phyloP scores from a whole-genome alignment of 495 filamentous ascomycete genomes.

The Peziza echinospora region DNA sequence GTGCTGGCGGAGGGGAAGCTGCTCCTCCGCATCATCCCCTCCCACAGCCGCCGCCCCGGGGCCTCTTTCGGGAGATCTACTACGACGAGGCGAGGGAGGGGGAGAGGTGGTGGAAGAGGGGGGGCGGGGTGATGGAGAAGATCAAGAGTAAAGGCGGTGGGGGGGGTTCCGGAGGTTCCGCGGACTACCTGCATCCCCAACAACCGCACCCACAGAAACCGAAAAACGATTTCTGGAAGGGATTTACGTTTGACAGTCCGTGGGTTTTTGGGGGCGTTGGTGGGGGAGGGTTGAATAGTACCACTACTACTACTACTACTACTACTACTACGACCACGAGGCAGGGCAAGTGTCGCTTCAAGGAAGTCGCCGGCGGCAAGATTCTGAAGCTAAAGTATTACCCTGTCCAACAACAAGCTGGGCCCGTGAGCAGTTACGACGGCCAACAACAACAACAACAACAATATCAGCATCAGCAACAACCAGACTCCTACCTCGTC shows the following conservation, averaged over 20 bases:
- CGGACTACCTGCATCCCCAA: too few species aligned
- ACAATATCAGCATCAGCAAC: constrained; percentile 3
- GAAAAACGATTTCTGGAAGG: constrained; percentile 13
- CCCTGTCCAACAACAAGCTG: neutral
- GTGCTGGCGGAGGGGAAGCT: neutral
- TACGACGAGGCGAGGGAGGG: neutral
- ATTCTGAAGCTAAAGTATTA: constrained; percentile 20
- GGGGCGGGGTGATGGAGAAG: neutral
- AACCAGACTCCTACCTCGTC: constrained; percentile 11
- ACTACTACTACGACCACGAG: too few species aligned
- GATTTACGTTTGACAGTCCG: constrained; percentile 13
- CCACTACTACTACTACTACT: too few species aligned
- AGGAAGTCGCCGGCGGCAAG: constrained; percentile 14
- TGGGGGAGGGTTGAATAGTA: neutral
- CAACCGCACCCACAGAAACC: too few species aligned
- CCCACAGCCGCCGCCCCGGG: too few species aligned
- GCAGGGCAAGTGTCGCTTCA: constrained; percentile 14
- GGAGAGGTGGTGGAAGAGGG: neutral
- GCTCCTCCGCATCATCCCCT: too few species aligned
- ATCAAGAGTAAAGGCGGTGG: neutral
- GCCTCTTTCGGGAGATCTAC: neutral
- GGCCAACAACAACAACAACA: too few species aligned
- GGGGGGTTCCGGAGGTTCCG: neutral
- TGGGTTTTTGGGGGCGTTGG: constrained; percentile 6
- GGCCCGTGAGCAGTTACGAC: too few species aligned